A percentile compares a stretch with the other conserved stretches of the same genome.
Conservation (phyloP, 2,329 filamentous ascomycete genomes). For the Trichoderma gracile region DNA sequence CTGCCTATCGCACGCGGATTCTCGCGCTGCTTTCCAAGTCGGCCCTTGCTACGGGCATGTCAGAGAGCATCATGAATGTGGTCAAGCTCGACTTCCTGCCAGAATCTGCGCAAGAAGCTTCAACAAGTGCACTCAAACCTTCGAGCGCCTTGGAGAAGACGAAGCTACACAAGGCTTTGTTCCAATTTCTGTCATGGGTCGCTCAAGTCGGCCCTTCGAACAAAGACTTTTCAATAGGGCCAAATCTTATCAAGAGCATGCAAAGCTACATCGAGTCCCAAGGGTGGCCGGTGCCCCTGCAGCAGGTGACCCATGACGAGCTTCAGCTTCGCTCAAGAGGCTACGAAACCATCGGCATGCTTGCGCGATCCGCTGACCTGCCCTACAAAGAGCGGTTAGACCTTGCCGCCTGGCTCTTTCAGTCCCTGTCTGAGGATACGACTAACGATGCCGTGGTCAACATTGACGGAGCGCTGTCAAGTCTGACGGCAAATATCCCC, state of each 20-base stretch:
- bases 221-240: constrained; percentile 65
- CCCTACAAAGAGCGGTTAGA: constrained; percentile 54
- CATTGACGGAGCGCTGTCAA: constrained; percentile 85
- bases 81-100: constrained; percentile 66
- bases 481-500: constrained; percentile 56
- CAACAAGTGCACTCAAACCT: constrained; percentile 33
- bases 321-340: constrained; percentile 72
- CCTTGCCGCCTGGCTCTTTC: constrained; percentile 75
- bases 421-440: constrained; percentile 76
- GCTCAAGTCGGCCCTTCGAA: constrained; percentile 67
- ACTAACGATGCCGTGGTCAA: constrained; percentile 77
- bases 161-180: constrained; percentile 79
- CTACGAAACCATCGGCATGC: constrained; percentile 86
- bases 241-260: constrained; percentile 67
- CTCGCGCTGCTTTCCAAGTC: constrained; percentile 77
- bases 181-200: constrained; percentile 85
- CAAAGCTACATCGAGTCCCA: constrained; percentile 74
- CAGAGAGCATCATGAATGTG: constrained; percentile 65
- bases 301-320: constrained; percentile 59
- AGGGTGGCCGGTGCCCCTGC: constrained; percentile 74
- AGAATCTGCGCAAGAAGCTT: constrained; percentile 12
- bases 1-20: constrained; percentile 74
- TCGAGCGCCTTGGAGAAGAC: constrained; percentile 69
- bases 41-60: constrained; percentile 67
- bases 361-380: constrained; percentile 66